A percentile compares a stretch with the other conserved stretches of the same genome.
Conservation (phyloP, 805 yeast species). For the Candida golubevii region DNA sequence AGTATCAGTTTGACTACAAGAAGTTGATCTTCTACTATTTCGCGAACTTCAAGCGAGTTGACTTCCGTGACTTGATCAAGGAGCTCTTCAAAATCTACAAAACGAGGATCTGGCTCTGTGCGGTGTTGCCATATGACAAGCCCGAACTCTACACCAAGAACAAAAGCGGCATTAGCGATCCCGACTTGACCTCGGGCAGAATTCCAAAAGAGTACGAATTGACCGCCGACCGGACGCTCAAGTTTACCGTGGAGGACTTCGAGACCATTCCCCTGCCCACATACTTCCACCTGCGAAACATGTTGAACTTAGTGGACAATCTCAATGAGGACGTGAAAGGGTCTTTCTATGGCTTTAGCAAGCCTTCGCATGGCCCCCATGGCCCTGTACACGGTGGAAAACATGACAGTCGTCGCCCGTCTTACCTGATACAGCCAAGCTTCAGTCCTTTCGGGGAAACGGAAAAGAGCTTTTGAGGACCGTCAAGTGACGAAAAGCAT, state of each 20-base stretch:
- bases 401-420: conserved; percentile 6
- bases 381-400: background rate
- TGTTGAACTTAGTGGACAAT: conserved; percentile 43
- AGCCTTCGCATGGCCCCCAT: background rate
- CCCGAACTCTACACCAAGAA: conserved; percentile 26
- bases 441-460: conserved; percentile 15
- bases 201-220: conserved; percentile 38
- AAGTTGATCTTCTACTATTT: conserved; percentile 43
- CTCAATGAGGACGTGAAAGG: conserved; percentile 41
- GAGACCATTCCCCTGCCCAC: conserved; percentile 38
- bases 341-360: conserved; percentile 38
- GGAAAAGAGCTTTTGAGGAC: background rate
- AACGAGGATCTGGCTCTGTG: conserved; percentile 47
- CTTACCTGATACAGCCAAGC: conserved; percentile 13
- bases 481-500: too few relatives aligned
- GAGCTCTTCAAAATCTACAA: conserved; percentile 44
- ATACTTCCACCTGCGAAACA: conserved; percentile 50
- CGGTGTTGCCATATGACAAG: conserved; percentile 39
- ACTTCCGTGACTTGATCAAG: conserved; percentile 41
- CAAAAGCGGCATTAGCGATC: conserved; percentile 7
- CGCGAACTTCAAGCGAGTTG: conserved; percentile 44
- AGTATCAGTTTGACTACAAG: conserved; percentile 43
- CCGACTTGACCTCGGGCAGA: conserved; percentile 5
- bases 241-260: conserved; percentile 43
- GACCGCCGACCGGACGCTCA: conserved; percentile 36